Base-by-base conservation (phyloP, 306 rosid genomes). In the Hippophae gyantsensis region DNA sequence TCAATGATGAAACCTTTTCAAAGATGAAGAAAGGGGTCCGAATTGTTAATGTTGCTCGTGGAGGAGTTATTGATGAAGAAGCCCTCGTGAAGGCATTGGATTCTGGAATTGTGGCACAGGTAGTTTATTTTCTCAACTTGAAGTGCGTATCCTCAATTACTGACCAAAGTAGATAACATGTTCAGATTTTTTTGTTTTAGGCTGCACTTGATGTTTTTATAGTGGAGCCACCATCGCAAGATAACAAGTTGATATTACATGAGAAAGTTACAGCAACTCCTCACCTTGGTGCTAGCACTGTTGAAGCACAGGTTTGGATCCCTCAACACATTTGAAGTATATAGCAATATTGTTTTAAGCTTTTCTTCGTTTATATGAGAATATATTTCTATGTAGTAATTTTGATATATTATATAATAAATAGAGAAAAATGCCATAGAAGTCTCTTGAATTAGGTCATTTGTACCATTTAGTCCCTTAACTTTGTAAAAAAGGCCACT, bases 191-290 rank as follows among this genome's bases (percentile, higher is more conserved):
- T 61, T 59, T 52, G 23, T 81, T 81, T 42, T 61, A 93, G 99
- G 97, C 97, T 7, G 99, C 95, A 53, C 99, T 88, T 72, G 95
- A 93, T 71, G 97, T 93, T 70, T 93, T 93, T 73, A 82, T 90
- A 0, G 94, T 49, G 80, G 95, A 93, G 68, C 99, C 99, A 52
- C 97, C 95, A 1, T 3, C 90, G 0, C 68, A 73, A 63, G 95
- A 87, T 46, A 88, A 68, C 85, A 86, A 75, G 72, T 76, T 93
- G 78, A 59, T 93, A 67, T 65, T 68, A 68, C 95, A 93, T 38
- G 94, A 93, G 88, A 84, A 72, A 42, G 97, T 93, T 58, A 88
- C 90, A 55, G 95, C 87, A 46, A 93, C 99, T 63, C 99, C 97
- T 70, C 99, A 93, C 60, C 92, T 93, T 13, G 97, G 99, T 66